Evolutionary conservation across 2,329 filamentous ascomycete genomes (phyloP).

Genomic region (Cadophora gregata): DNA sequence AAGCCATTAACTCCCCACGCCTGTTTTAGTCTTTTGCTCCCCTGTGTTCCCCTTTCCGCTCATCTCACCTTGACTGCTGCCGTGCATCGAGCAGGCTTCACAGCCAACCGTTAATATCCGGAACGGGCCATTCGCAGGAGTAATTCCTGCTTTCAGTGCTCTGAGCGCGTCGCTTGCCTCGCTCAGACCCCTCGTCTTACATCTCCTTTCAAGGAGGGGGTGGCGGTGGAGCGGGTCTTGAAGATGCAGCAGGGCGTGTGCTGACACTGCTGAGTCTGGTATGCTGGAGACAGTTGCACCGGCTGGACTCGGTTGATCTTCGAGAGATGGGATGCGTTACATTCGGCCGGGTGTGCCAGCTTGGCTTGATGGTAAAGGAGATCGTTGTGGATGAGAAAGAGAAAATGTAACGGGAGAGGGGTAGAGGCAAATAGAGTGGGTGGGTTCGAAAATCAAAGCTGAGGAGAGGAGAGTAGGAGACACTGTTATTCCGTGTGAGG

Average conservation of each 20-base stretch:
- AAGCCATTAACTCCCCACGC: neutral
- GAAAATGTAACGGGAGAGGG: no score
- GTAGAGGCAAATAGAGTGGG: no score
- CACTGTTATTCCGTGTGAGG: no score
- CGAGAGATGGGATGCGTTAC: neutral
- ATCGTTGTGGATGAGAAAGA: no score
- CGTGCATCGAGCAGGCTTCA: neutral
- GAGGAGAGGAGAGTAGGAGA: no score
- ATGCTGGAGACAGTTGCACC: no score
- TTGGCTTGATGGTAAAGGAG: no score
- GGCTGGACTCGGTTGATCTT: neutral
- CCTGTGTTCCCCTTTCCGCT: neutral
- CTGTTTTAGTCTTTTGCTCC: neutral
- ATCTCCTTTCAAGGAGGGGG: no score
- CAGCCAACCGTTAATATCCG: conserved; percentile 1
- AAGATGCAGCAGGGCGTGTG: neutral
- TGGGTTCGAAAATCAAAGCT: no score
- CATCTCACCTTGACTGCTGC: neutral
- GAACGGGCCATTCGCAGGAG: neutral
- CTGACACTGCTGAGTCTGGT: no score
- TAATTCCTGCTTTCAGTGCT: neutral
- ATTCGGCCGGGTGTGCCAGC: neutral
- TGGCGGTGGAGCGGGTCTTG: neutral
- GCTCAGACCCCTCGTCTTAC: conserved; percentile 2
- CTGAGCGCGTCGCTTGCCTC: neutral